These are phyloP conservation scores for Lactifluus piperatus DNA, from an alignment of 768 basidiomycete genomes.

Conservation along the genomic window DNA sequence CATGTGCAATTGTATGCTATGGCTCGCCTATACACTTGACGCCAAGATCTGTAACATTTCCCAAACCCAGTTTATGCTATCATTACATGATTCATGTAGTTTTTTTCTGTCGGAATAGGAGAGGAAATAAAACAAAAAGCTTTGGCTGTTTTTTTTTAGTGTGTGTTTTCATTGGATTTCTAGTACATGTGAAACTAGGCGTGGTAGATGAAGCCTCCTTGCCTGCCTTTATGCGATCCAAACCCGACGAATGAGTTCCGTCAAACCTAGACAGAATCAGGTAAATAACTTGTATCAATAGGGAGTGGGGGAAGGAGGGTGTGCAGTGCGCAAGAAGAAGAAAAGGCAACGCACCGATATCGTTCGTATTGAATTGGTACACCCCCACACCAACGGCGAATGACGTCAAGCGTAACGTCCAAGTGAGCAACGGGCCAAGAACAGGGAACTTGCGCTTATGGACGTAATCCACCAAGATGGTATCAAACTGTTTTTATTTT, in stretches of 20 bases:
- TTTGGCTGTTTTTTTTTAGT: too few relatives aligned
- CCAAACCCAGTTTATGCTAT: neutral
- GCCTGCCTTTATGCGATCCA: slow-evolving; percentile 62
- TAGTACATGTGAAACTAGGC: neutral
- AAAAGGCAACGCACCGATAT: slow-evolving; percentile 66
- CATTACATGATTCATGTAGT: neutral
- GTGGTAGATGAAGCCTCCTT: too few relatives aligned
- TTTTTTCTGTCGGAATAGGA: neutral
- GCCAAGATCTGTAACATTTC: neutral
- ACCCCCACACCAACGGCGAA: slow-evolving; percentile 80
- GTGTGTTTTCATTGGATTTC: neutral
- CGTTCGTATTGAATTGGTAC: slow-evolving; percentile 98
- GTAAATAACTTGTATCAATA: neutral
- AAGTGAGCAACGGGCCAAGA: slow-evolving; percentile 57
- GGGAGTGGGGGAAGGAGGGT: neutral
- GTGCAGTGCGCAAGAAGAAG: neutral
- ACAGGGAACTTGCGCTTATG: slow-evolving; percentile 91
- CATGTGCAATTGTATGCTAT: neutral
- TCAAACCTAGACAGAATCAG: slow-evolving; percentile 48
- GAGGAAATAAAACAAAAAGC: neutral
- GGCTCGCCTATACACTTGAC: neutral
- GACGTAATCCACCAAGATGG: slow-evolving; percentile 77
- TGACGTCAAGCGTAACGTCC: slow-evolving; percentile 72
- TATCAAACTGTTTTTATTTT: slow-evolving; percentile 50
- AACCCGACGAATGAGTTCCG: slow-evolving; percentile 72